phyloP scores from a whole-genome alignment of 1,284 basidiomycete genomes.

The Cryptococcus neoformans region DNA sequence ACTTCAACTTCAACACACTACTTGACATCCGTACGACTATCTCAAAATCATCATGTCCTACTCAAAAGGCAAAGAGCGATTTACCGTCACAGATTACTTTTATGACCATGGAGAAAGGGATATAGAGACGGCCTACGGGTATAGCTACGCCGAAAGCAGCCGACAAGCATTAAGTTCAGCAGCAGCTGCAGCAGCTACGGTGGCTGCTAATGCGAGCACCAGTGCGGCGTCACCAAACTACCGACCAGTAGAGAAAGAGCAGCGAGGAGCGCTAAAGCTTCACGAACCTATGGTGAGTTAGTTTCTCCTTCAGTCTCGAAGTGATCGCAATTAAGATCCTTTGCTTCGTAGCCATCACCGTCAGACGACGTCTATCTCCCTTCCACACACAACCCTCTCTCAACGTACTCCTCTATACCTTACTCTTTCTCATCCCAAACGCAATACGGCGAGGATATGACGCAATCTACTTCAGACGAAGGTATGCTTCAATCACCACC shows the following conservation, averaged over 20 bases:
- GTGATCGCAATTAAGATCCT: too few species aligned
- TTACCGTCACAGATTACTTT: slow-evolving; percentile 33
- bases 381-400: background rate
- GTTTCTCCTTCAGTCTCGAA: too few species aligned
- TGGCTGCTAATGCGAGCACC: too few species aligned
- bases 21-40: too few species aligned
- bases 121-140: slow-evolving; percentile 3
- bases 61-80: slow-evolving; percentile 15
- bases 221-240: background rate
- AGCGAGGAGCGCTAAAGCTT: slow-evolving; percentile 6
- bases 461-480: background rate
- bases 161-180: background rate
- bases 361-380: too few species aligned
- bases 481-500: background rate
- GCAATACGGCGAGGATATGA: background rate
- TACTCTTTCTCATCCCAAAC: background rate
- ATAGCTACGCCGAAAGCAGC: background rate
- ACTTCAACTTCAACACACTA: too few species aligned
- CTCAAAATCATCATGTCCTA: background rate
- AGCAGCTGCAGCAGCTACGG: background rate
- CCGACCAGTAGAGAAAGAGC: background rate
- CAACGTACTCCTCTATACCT: background rate
- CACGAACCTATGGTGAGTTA: slow-evolving; percentile 11
- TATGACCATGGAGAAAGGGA: slow-evolving; percentile 10
- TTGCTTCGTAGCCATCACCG: too few species aligned